phyloP scores from a whole-genome alignment of 805 yeast species.

The Yarrowia divulgata region DNA sequence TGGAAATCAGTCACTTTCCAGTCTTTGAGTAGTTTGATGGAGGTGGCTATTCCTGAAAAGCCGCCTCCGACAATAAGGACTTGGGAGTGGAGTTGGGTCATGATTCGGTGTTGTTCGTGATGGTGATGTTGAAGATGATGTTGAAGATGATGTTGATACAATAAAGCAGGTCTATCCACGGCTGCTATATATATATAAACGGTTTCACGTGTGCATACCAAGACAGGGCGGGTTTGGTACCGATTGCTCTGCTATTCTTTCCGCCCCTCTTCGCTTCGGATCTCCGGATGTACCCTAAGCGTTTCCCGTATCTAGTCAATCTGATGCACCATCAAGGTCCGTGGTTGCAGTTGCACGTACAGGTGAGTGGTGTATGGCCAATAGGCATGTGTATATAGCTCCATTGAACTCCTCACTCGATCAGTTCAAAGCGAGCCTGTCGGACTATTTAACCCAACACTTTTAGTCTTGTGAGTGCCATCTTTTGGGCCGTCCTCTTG shows the following conservation, averaged over 20 bases:
- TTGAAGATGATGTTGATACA: neutral
- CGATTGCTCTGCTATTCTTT: neutral
- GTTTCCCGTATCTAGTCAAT: neutral
- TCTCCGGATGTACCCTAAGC: conserved; percentile 17
- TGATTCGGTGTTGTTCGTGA: neutral
- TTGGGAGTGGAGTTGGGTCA: conserved; percentile 19
- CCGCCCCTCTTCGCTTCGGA: conserved; percentile 12
- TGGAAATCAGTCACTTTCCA: conserved; percentile 39
- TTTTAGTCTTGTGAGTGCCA: neutral
- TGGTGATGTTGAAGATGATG: neutral
- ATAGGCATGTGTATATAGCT: neutral
- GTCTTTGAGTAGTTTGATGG: conserved; percentile 32
- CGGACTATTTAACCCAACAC: neutral
- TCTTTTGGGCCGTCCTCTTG: neutral
- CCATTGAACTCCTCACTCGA: neutral
- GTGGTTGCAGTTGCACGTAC: neutral
- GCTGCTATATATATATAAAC: conserved; percentile 1
- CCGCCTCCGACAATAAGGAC: conserved; percentile 34
- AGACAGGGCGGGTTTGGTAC: neutral
- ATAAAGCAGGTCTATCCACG: too few species aligned
- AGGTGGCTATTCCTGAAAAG: conserved; percentile 35
- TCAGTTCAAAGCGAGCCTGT: neutral
- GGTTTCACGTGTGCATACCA: neutral
- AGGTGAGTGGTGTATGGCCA: neutral
- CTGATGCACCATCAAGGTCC: neutral